Percentiles rank a stretch among this genome's conserved stretches.
Conservation (phyloP, 768 basidiomycete genomes). For the Mycena galopus region DNA sequence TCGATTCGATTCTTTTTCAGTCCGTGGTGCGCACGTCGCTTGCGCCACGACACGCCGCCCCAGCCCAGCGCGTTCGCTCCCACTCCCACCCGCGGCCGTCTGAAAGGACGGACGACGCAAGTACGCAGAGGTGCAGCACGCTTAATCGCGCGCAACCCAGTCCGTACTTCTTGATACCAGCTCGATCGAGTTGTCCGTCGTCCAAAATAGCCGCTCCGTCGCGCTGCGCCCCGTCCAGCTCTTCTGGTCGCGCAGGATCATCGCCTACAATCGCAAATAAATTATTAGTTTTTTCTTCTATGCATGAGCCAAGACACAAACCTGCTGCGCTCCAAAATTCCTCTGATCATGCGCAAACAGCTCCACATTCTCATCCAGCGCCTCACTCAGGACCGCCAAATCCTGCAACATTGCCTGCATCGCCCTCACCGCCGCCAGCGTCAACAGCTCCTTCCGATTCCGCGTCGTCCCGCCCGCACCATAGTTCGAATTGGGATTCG, state of each 20-base stretch:
- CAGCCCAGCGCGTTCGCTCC: background rate
- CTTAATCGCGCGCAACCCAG: slow-evolving; percentile 83
- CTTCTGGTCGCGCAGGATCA: slow-evolving; percentile 96
- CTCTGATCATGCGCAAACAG: slow-evolving; percentile 94
- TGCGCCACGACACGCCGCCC: background rate
- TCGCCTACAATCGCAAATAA: slow-evolving; percentile 68
- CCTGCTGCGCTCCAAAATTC: slow-evolving; percentile 98
- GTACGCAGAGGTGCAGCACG: too few relatives aligned
- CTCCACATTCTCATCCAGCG: slow-evolving; percentile 91
- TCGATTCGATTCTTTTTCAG: slow-evolving; percentile 12
- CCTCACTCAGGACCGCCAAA: slow-evolving; percentile 87
- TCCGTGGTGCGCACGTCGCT: background rate
- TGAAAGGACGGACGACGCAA: background rate
- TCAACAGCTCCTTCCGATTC: slow-evolving; percentile 84
- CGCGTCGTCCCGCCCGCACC: slow-evolving; percentile 65
- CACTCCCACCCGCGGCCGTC: background rate
- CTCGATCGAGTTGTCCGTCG: slow-evolving; percentile 90
- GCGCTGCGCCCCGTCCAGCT: slow-evolving; percentile 94
- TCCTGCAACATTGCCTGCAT: slow-evolving; percentile 90
- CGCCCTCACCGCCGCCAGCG: slow-evolving; percentile 79
- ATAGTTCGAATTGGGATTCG: slow-evolving; percentile 52
- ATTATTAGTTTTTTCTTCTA: too few relatives aligned
- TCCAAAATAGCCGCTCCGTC: slow-evolving; percentile 94
- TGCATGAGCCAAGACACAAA: slow-evolving; percentile 43
- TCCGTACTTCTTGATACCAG: slow-evolving; percentile 87